phyloP scores from a whole-genome alignment of 1,284 basidiomycete species.

The Melampsora larici-populina region DNA sequence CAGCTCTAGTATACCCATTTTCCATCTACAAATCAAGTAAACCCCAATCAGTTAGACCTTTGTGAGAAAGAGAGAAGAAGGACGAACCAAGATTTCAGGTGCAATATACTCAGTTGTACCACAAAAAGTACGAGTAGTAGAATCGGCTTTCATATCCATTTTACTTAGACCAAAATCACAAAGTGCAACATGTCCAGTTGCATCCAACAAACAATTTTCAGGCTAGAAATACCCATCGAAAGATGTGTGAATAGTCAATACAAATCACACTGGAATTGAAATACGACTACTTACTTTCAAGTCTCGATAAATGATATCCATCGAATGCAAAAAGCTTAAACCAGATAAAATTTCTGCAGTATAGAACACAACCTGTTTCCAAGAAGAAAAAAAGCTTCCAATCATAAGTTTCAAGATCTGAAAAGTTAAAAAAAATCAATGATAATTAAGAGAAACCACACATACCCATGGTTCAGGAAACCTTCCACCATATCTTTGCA shows the following conservation, averaged over 20 bases:
- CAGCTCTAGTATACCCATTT: slow-evolving; percentile 54
- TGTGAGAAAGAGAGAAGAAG: background rate
- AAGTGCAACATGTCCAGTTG: slow-evolving; percentile 52
- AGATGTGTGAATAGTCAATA: background rate
- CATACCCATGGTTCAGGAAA: slow-evolving; percentile 37
- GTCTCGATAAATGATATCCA: slow-evolving; percentile 51
- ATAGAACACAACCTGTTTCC: slow-evolving; percentile 51
- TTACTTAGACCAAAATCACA: slow-evolving; percentile 54
- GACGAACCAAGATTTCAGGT: slow-evolving; percentile 53
- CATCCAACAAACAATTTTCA: slow-evolving; percentile 52
- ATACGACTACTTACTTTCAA: slow-evolving; percentile 28
- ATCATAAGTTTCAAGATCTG: background rate
- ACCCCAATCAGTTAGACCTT: background rate
- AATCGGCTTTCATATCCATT: slow-evolving; percentile 52
- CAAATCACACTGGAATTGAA: too few species aligned
- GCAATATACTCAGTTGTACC: slow-evolving; percentile 56
- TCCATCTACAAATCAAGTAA: slow-evolving; percentile 49
- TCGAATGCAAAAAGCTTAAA: slow-evolving; percentile 50
- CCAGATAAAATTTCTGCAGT: slow-evolving; percentile 52
- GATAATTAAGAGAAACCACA: background rate
- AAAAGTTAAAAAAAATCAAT: background rate
- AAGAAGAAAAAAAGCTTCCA: slow-evolving; percentile 46
- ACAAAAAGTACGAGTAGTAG: slow-evolving; percentile 55
- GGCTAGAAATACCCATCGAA: slow-evolving; percentile 48
- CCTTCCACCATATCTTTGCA: slow-evolving; percentile 51